Evolutionary conservation across 2,329 filamentous ascomycete genomes (phyloP), one percentile per base, ranked within the genome.

Genomic region (Verticillium alfalfae): DNA sequence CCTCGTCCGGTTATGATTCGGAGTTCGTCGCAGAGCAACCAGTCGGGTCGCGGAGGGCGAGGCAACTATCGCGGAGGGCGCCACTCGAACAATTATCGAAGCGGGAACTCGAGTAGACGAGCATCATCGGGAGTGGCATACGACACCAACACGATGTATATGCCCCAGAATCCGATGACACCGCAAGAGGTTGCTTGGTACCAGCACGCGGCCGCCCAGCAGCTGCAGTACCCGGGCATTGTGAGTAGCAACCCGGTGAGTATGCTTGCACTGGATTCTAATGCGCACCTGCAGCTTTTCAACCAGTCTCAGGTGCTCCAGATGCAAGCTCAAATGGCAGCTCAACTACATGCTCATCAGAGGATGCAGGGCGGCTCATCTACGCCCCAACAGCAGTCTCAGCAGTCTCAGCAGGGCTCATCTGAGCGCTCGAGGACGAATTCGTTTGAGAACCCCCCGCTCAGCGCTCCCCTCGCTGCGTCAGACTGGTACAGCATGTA

Each of bases 1-100:
- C 77, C 85, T 37, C 81, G 84, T 16, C 85, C 85, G 10, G 78
- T 83, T n/a, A 73, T 86, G 59, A 66, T 87, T 57, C 79, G 86
- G 64, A 88, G 85, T 70, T 83, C 85, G 34, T 88, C 86, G 5
- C 85, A 88, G 65, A 82, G 84, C 58, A 79, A 85, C 61, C 54
- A 56, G 54, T 74, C 76, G 22, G 74, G 76, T 37, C 77, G 83
- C 37, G 79, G 81, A 16, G 78, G 80, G 1, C 79, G 81, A 55
- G 81, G 78, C 4, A 80, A 77, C 64, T 77, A 79, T 61, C 74
- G 81, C n/a, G 79, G 81, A 54, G 77, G 76, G 39, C 78, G 83
- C 38, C 80, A 82, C 64, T 74, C 73, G 52, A 74, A 77, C 66
- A 79, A 78, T 60, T 71, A 75, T 63, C 75, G 76, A 36, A 79